Base-by-base conservation (phyloP, 1,284 basidiomycete species). In the Cutaneotrichosporon sp. region DNA sequence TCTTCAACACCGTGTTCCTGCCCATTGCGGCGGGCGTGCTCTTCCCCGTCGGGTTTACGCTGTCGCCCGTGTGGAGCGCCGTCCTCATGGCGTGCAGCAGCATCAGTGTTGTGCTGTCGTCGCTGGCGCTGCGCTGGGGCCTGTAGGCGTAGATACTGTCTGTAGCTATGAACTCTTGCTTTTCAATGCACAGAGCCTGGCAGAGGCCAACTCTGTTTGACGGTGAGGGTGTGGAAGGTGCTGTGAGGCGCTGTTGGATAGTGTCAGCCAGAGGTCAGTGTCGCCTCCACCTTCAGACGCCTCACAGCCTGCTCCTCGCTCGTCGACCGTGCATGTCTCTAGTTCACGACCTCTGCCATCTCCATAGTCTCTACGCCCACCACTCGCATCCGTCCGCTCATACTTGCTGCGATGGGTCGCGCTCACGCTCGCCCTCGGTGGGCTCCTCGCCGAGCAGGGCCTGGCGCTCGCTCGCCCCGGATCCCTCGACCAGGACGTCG, bases 81-180 rank as follows among this genome's bases (percentile, higher is more conserved):
- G 91, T 89, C 1, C 95, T 95, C 29, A 99, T 99, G 97, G 95
- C 97, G n/a, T 93, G 91, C 77, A 95, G 92, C 57, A 93, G 90
- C 69, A 94, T 99, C 54, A 95, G 92, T 69, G 97, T 99, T 55
- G 95, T 99, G 10, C 87, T 86, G n/a, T 93, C 90, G 68, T 94
- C 90, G 60, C 81, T 99, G 72, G 87, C 89, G 54, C 83, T 99
- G 66, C 89, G 86, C 68, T 89, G 90, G 87, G 94, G 92, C 90
- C 83, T 81, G 60, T 82, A 91, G 57, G 3, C 25, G 31, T 33
- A 33, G 31, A 6, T 38, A 16, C 1, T 16, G 18, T n/a, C 16
- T 18, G 18, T n/a, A 42, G 38, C 18, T 36, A 36, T 14, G 9
- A 14, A 33, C 33, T 10, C 9, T 33, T 33, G n/a, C n/a, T n/a